Evolutionary conservation across 2,329 filamentous ascomycete genomes (phyloP).

Genomic region (Macrophomina phaseolina): DNA sequence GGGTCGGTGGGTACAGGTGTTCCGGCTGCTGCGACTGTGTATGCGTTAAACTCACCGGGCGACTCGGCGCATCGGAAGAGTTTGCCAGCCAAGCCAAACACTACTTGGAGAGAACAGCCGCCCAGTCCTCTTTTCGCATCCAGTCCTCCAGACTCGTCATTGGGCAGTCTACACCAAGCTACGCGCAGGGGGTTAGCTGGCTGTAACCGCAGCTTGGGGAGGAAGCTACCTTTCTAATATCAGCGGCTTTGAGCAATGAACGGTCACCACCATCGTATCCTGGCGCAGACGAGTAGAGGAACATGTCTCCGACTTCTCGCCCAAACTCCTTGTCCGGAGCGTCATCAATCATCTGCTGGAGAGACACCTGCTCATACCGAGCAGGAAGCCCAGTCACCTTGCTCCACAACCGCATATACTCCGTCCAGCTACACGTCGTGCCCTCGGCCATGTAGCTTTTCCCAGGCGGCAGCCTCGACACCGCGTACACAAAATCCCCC

Average conservation of each 20-base stretch:
- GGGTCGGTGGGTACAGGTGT: too few species aligned
- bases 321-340: constrained; percentile 51
- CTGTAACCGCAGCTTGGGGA: constrained; percentile 32
- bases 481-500: constrained; percentile 4
- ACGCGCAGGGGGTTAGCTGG: not conserved
- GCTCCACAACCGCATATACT: constrained; percentile 21
- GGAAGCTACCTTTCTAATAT: constrained; percentile 8
- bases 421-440: constrained; percentile 16
- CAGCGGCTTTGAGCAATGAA: not conserved
- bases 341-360: constrained; percentile 49
- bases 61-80: too few species aligned
- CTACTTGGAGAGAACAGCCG: constrained; percentile 8
- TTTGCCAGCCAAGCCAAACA: too few species aligned
- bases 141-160: constrained; percentile 39
- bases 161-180: constrained; percentile 52
- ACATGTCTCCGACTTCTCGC: constrained; percentile 55
- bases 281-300: constrained; percentile 53
- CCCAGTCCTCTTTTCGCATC: constrained; percentile 39
- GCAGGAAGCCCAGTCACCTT: not conserved
- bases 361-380: constrained; percentile 34
- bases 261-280: constrained; percentile 56
- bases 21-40: too few species aligned
- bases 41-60: too few species aligned
- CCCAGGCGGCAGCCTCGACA: constrained; percentile 11
- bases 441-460: constrained; percentile 10